Conservation (phyloP, 1,139 yeast genomes). For the Diutina sp. region DNA sequence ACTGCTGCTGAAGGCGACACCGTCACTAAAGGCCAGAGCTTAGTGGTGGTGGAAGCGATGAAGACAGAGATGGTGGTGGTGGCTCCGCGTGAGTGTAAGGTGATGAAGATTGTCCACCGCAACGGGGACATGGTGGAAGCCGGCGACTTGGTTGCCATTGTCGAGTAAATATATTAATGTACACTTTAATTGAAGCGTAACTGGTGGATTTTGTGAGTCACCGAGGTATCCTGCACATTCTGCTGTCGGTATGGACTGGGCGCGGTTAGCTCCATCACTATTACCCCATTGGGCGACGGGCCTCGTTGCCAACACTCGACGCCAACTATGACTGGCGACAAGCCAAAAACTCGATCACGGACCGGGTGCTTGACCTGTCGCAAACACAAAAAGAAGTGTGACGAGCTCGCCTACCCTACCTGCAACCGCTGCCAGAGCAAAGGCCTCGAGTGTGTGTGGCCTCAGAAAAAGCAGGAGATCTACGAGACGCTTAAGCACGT, state of each 20-base stretch:
- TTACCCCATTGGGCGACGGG: not conserved
- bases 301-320: not conserved
- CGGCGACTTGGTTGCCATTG: conserved; percentile 84
- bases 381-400: conserved; percentile 37
- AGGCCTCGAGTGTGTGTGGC: conserved; percentile 20
- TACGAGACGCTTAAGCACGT: conserved; percentile 15
- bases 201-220: not conserved
- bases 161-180: conserved; percentile 13
- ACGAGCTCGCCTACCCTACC: conserved; percentile 25
- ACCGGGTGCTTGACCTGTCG: conserved; percentile 36
- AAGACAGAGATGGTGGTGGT: conserved; percentile 90
- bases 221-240: not conserved
- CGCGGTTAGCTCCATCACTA: not conserved
- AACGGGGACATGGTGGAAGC: conserved; percentile 96
- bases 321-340: not conserved
- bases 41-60: conserved; percentile 93
- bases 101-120: conserved; percentile 59
- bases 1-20: conserved; percentile 69
- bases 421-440: conserved; percentile 19
- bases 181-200: not conserved
- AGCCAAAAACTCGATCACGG: conserved; percentile 14
- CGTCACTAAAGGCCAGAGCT: conserved; percentile 64
- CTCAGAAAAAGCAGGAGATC: conserved; percentile 15
- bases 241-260: not conserved
- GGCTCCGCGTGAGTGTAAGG: conserved; percentile 65